phyloP scores from a whole-genome alignment of 75 land plant species.

The Pinus albicaulis region DNA sequence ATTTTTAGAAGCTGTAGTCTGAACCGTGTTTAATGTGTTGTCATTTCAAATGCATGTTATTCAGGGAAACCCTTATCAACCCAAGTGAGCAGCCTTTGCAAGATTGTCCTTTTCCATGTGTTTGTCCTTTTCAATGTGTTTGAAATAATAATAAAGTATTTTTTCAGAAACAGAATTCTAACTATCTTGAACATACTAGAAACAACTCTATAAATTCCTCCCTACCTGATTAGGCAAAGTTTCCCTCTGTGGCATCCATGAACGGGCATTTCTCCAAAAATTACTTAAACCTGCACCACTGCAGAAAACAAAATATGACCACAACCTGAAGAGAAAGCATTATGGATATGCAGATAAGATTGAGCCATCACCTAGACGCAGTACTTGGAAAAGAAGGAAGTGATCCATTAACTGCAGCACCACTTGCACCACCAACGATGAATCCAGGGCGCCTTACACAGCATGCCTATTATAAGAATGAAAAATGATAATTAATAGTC shows the following conservation, averaged over 20 bases:
- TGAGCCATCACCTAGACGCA: slow-evolving; percentile 15
- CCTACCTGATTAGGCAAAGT: slow-evolving; percentile 53
- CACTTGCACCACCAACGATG: slow-evolving; percentile 80
- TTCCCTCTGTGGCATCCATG: slow-evolving; percentile 80
- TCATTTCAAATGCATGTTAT: neutral
- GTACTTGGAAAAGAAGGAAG: slow-evolving; percentile 56
- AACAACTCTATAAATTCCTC: neutral
- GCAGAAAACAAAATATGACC: slow-evolving; percentile 3
- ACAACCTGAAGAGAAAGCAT: neutral
- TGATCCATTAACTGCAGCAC: slow-evolving; percentile 35
- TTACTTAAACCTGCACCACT: slow-evolving; percentile 46
- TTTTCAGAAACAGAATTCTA: neutral
- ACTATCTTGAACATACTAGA: neutral
- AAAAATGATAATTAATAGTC: neutral
- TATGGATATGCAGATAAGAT: neutral
- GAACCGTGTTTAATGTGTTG: too few relatives aligned
- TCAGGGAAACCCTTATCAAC: neutral
- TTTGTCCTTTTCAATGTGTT: neutral
- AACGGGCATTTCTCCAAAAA: slow-evolving; percentile 63
- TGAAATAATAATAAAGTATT: neutral
- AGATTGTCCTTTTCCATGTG: neutral
- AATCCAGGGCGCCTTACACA: slow-evolving; percentile 88
- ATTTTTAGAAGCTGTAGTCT: too few relatives aligned
- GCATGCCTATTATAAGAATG: slow-evolving; percentile 43
- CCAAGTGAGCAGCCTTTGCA: neutral